A percentile compares a stretch with the other conserved stretches of the same genome.
These are phyloP conservation scores for Sugiyamaella mastotermitis DNA, from an alignment of 805 yeast species.

Conservation along the genomic window DNA sequence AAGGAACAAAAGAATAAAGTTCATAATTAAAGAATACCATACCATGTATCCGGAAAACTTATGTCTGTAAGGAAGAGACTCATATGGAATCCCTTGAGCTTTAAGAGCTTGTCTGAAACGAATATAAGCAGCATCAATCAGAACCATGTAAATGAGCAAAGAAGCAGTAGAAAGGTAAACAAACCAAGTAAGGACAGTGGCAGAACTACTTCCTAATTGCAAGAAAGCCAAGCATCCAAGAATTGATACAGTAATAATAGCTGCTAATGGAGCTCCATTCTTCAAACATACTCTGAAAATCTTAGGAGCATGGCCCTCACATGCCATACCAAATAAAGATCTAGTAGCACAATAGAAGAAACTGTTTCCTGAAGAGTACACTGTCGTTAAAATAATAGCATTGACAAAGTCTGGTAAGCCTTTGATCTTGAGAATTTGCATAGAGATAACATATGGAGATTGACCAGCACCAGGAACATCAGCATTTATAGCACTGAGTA, in stretches of 20 bases:
- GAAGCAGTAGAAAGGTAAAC: constrained; percentile 73
- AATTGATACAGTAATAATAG: constrained; percentile 44
- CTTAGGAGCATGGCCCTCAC: constrained; percentile 67
- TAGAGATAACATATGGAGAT: constrained; percentile 79
- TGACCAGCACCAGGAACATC: constrained; percentile 73
- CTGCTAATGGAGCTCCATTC: constrained; percentile 62
- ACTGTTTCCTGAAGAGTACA: constrained; percentile 81
- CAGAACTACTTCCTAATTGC: constrained; percentile 41
- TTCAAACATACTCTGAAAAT: constrained; percentile 55
- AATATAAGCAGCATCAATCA: constrained; percentile 62
- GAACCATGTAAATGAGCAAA: constrained; percentile 70
- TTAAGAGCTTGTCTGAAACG: constrained; percentile 62
- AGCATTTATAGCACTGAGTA: constrained; percentile 50
- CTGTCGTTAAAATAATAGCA: constrained; percentile 65
- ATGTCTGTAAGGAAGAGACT: constrained; percentile 70
- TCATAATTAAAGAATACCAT: constrained; percentile 51
- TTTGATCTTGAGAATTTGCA: constrained; percentile 54
- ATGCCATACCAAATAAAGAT: constrained; percentile 62
- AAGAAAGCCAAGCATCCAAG: constrained; percentile 67
- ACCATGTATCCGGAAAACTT: constrained; percentile 61
- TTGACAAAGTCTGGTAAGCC: constrained; percentile 74
- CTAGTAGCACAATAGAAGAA: constrained; percentile 68
- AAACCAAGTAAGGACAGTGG: constrained; percentile 36
- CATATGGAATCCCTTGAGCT: constrained; percentile 58
- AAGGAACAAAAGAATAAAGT: constrained; percentile 53